Evolutionary conservation across 257 asterid genomes (phyloP), one percentile per base, ranked within the genome.

Genomic region (Penstemon newberryi): DNA sequence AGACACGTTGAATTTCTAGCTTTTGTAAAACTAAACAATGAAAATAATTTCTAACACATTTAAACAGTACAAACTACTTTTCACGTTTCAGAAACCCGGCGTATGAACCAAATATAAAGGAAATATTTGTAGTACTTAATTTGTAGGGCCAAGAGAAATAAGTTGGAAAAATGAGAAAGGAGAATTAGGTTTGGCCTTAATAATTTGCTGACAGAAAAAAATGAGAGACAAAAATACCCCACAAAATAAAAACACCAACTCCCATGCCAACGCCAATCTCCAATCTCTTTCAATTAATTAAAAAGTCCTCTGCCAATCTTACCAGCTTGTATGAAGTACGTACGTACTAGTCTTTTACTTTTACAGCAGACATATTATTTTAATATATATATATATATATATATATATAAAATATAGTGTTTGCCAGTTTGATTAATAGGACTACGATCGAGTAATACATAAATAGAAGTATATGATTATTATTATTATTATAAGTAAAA

Each of bases 251-350:
- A 51, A 73, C 76, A 77, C 81, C 4, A 81, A 81, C 76, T 78
- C 78, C 75, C 78, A 78, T 60, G 82, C 74, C 49, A 56, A 54
- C 18, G 66, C 75, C 81, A 74, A 15, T 75, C 45, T 75, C 75
- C 81, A 74, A 15, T 75, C 45, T 75, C 79, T 68, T 76, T 70
- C 80, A 71, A 37, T 60, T 67, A 62, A 61, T 60, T 68, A 63
- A 61, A 70, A 79, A 44, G 39, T 50, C 55, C 65, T 8, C 77
- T 72, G 81, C 69, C 73, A 61, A 65, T 65, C 70, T 68, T 19
- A 63, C 70, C 69, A 67, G 65, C 13, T 33, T 6, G 39, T 44
- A 44, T 25, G 2, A 1, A 25, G 33, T 25, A 25, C 33, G 33
- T 25, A 25, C 33, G 59, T 73, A 67, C 60, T 54, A 33, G 7